phyloP scores from a whole-genome alignment of 805 yeast genomes.

The Barnettozyma populi region DNA sequence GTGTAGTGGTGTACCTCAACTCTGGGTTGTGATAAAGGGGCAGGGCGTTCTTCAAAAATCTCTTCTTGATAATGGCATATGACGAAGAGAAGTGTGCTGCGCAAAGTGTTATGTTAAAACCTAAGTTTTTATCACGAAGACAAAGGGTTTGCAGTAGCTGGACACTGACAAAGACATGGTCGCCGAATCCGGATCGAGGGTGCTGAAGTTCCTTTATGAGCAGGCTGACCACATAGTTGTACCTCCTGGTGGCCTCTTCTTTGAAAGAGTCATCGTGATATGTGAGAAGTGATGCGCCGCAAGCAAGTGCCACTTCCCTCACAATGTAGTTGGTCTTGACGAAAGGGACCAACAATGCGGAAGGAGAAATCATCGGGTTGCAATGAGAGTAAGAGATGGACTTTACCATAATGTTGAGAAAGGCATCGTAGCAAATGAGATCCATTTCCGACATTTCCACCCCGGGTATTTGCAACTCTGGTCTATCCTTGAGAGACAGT shows the following conservation, averaged over 20 bases:
- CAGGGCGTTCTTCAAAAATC: conserved; percentile 12
- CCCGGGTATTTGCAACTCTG: conserved; percentile 10
- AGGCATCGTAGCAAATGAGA: conserved; percentile 17
- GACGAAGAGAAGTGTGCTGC: conserved; percentile 24
- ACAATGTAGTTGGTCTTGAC: conserved; percentile 15
- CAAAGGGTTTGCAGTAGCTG: conserved; percentile 24
- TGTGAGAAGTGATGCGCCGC: conserved; percentile 24
- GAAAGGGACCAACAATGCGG: conserved; percentile 16
- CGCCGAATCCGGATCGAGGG: conserved; percentile 22
- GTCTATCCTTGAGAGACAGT: background rate
- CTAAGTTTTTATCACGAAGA: conserved; percentile 23
- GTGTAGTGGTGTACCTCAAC: conserved; percentile 5
- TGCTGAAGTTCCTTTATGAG: conserved; percentile 17
- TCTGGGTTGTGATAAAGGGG: background rate
- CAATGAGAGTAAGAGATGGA: conserved; percentile 23
- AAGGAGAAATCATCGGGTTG: conserved; percentile 18
- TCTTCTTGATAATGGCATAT: conserved; percentile 23
- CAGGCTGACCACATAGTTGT: conserved; percentile 16
- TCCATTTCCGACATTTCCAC: conserved; percentile 15
- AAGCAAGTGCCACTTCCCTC: conserved; percentile 21
- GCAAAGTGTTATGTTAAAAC: conserved; percentile 22
- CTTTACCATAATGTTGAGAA: conserved; percentile 18
- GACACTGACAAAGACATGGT: conserved; percentile 22
- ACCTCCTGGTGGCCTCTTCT: conserved; percentile 15
- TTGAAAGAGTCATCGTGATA: conserved; percentile 17